Base-by-base conservation (phyloP, 2,329 filamentous ascomycete genomes). In the Fusarium nematophilum region DNA sequence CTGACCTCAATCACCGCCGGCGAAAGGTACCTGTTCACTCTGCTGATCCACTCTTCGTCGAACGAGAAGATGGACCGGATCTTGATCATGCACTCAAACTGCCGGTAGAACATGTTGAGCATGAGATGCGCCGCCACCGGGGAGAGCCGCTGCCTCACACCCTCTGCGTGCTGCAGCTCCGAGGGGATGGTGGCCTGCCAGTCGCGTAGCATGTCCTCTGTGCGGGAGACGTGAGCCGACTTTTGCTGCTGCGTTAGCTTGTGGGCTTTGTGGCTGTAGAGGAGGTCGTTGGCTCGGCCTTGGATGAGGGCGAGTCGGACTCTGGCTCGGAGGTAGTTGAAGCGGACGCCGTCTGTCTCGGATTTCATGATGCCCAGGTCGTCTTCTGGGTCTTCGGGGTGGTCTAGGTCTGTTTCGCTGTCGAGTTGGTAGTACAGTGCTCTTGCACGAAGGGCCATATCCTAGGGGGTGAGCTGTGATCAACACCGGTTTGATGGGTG, bases 351-450 rank as follows among this genome's bases (percentile, higher is more conserved):
- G 15, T 49, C 27, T 3, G 23, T 49, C 1, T 45, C 25, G 2
- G 59, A 62, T 5, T 3, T 13, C 1, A 67, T 54, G n/a, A 68
- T 9, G 5, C 65, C 65, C 1, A 66, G 6, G 0, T 37, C 38
- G 2, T 57, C 56, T n/a, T 55, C 46, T 3, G 59, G 38, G 3
- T 53, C 18, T 8, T 4, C 53, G 1, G 45, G 76, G 54, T 66
- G 15, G 0, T 68, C 65, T 4, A 78, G 54, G 26, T 78, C 75
- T 0, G 76, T 69, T 46, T 79, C 76, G 5, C 55, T 57, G 34
- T 79, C 75, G 0, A 68, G 47, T 15, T 77, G 74, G 6, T 74
- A 52, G 11, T 74, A 76, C 1, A 75, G 73, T 9, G 70, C 71
- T 29, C 60, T 66, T 6, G 70, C 67, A 3, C 68, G 68, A 9